A percentile compares a stretch with the other conserved stretches of the same genome.
Conservation (phyloP, 371 early-diverging fungal species). For the Coemansia sp. region DNA sequence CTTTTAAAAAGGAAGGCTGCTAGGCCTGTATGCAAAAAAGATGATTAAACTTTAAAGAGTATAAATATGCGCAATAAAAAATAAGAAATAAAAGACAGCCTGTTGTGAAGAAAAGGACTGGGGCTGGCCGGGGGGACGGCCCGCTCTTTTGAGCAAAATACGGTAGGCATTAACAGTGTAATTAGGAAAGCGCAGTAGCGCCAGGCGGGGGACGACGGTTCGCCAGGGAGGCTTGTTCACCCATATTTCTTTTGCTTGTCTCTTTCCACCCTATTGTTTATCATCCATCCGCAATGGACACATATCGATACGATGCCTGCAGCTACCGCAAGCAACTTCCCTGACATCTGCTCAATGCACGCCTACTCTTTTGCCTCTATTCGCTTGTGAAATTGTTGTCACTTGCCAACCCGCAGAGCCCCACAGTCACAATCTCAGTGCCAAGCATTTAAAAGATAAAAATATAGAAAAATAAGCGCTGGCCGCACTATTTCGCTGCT, state of each 20-base stretch:
- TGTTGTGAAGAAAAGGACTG: neutral
- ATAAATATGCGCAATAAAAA: neutral
- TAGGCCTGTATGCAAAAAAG: too few species aligned
- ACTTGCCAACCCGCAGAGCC: neutral
- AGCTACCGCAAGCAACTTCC: neutral
- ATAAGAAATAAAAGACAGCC: neutral
- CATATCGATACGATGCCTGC: neutral
- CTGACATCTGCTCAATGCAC: constrained; percentile 2
- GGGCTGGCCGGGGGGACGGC: too few species aligned
- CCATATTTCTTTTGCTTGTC: neutral
- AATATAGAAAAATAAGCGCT: too few species aligned
- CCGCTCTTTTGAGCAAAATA: too few species aligned
- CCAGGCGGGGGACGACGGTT: neutral
- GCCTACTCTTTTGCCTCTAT: too few species aligned
- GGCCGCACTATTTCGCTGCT: neutral
- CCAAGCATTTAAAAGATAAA: too few species aligned
- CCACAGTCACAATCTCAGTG: neutral
- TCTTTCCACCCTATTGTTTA: constrained; percentile 3
- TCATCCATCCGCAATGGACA: neutral
- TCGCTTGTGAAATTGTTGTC: neutral
- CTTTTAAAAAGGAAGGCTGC: too few species aligned
- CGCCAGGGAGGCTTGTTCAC: constrained; percentile 6
- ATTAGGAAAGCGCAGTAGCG: neutral
- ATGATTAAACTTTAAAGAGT: too few species aligned
- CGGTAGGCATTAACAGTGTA: neutral